Percentiles rank a stretch among this genome's conserved stretches.
phyloP scores from a whole-genome alignment of 2,329 filamentous ascomycete genomes.

The Ramularia collo-cygni region DNA sequence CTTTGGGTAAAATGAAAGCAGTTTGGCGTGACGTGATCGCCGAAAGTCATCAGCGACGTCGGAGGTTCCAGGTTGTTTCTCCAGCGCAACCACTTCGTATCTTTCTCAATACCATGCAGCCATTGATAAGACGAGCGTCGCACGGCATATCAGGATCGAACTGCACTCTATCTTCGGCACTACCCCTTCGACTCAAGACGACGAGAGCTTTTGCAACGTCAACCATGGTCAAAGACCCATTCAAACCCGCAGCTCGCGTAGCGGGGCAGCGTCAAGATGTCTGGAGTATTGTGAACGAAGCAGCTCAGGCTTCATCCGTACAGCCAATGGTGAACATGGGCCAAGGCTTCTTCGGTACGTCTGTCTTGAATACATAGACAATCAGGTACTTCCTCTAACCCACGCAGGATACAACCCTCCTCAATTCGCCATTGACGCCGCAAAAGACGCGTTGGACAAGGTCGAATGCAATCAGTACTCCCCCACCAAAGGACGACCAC shows the following conservation, averaged over 20 bases:
- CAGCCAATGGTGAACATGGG: slow-evolving; percentile 65
- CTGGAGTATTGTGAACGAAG: slow-evolving; percentile 62
- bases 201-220: slow-evolving; percentile 17
- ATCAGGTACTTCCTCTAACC: no score
- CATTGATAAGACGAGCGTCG: slow-evolving; percentile 3
- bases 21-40: no score
- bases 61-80: no score
- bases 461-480: slow-evolving; percentile 99
- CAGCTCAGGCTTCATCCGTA: slow-evolving; percentile 55
- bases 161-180: no score
- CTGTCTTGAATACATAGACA: no score
- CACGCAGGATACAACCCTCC: slow-evolving; percentile 81
- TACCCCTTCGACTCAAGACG: no score
- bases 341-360: slow-evolving; percentile 58
- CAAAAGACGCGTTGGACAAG: slow-evolving; percentile 77
- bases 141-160: neutral
- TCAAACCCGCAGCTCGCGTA: slow-evolving; percentile 50
- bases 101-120: slow-evolving; percentile 3
- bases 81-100: no score
- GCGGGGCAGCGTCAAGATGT: slow-evolving; percentile 52
- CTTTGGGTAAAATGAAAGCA: no score
- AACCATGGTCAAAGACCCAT: slow-evolving; percentile 28
- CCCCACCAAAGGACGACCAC: slow-evolving; percentile 84
- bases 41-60: no score
- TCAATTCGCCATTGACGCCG: slow-evolving; percentile 81